Base-by-base conservation (phyloP, 257 asterid genomes). In the Fraxinus americana region DNA sequence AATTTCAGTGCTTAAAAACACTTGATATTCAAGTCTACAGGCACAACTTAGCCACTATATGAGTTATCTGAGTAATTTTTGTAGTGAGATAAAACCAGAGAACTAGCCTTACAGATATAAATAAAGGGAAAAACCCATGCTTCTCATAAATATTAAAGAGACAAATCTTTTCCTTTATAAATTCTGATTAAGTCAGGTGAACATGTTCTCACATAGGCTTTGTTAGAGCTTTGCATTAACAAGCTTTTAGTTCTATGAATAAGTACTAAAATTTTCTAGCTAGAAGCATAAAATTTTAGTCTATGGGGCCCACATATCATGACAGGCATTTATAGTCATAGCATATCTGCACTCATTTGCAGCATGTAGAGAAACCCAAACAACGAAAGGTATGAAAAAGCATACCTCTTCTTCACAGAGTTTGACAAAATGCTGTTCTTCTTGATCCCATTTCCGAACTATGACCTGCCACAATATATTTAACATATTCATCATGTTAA, bases 351-450 rank as follows among this genome's bases (percentile, higher is more conserved):
- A 48, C 57, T 76, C 52, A 65, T 54, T 74, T 66, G 59, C 34
- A 48, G 67, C 43, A 75, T 43, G 35, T 35, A 77, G 52, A 76
- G 71, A 61, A 81, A 80, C 45, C 34, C 25, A 67, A 74, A 25
- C 21, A 77, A 50, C 17, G 1, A 29, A 29, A 29, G 48, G 66
- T 81, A 43, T 39, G 72, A 75, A 35, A 82, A 71, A 72, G 67
- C 86, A 77, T 79, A 92, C 98, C 93, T 93, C 97, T 76, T 93
- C 99, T 73, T 90, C 98, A 1, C 88, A 72, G 76, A 92, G 71
- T 82, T 87, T 89, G 82, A 90, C 78, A 66, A 96, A 80, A 59
- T 86, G 81, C 86, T 93, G 98, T 76, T 90, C 96, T 45, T 83
- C 81, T 68, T 77, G 77, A 81, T 91, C 93, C 99, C 99, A 96